A percentile compares a stretch with the other conserved stretches of the same genome.
Evolutionary conservation across 2,329 filamentous ascomycete genomes (phyloP).

Genomic region (Cercospora sesami): DNA sequence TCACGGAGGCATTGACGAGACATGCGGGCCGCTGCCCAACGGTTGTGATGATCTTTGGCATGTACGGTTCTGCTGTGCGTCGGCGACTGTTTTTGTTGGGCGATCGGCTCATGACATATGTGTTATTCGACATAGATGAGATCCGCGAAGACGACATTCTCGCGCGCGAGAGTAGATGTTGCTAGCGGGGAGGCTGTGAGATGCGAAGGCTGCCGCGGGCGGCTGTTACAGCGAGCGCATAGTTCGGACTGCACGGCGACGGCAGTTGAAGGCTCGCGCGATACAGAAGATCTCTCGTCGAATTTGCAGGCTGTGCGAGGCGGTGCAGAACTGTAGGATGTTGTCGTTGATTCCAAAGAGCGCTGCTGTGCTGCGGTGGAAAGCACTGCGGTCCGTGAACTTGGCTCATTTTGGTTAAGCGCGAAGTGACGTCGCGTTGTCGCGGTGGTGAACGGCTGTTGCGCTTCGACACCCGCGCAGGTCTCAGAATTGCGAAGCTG

Average conservation of each 20-base stretch:
- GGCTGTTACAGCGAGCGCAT: conserved; percentile 16
- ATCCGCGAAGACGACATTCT: conserved; percentile 35
- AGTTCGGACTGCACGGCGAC: conserved; percentile 3
- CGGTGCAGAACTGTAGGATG: not conserved
- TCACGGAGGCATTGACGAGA: conserved; percentile 95
- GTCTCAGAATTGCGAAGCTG: too few species aligned
- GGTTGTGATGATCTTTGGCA: conserved; percentile 71
- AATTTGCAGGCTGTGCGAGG: not conserved
- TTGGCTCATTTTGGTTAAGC: too few species aligned
- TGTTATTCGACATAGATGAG: conserved; percentile 58
- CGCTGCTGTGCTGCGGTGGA: too few species aligned
- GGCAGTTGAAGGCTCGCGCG: not conserved
- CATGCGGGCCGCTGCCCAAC: conserved; percentile 75
- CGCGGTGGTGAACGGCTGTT: too few species aligned
- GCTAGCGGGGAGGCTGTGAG: not conserved
- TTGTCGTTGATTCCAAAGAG: not conserved
- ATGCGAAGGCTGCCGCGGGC: not conserved
- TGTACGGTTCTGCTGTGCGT: conserved; percentile 70
- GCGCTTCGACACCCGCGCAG: too few species aligned
- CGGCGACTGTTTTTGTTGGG: conserved; percentile 64
- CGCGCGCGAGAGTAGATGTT: not conserved
- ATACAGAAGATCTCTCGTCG: not conserved
- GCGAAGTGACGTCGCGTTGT: too few species aligned
- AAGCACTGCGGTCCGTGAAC: too few species aligned
- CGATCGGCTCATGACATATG: conserved; percentile 88